Conservation (phyloP, 2,329 filamentous ascomycete genomes). For the Colletotrichum chlorophyti region DNA sequence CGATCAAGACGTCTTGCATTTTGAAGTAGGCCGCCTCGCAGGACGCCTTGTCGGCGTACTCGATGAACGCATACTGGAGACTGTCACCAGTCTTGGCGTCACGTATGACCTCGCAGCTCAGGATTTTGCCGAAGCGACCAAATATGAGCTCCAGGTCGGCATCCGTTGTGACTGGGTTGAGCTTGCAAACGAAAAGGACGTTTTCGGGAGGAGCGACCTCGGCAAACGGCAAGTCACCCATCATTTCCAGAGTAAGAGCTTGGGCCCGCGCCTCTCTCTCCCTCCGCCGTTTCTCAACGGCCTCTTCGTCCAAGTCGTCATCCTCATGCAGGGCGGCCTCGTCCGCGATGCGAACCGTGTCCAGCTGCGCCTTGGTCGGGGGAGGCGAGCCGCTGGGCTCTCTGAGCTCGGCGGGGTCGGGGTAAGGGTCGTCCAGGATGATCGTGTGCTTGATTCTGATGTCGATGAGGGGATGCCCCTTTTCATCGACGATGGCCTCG, state of each 20-base stretch:
- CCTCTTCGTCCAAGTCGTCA: slow-evolving; percentile 76
- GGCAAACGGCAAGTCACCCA: slow-evolving; percentile 95
- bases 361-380: slow-evolving; percentile 84
- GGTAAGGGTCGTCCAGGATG: slow-evolving; percentile 89
- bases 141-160: slow-evolving; percentile 96
- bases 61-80: slow-evolving; percentile 96
- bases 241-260: slow-evolving; percentile 94
- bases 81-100: slow-evolving; percentile 95
- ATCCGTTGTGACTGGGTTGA: slow-evolving; percentile 95
- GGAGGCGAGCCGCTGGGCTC: slow-evolving; percentile 82
- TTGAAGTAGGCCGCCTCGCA: slow-evolving; percentile 98
- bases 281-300: slow-evolving; percentile 77
- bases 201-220: slow-evolving; percentile 98
- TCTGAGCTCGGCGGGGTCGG: slow-evolving; percentile 78
- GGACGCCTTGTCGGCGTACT: slow-evolving; percentile 90
- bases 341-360: slow-evolving; percentile 89
- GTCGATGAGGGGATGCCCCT: slow-evolving; percentile 87
- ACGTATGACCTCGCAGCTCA: slow-evolving; percentile 95
- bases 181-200: slow-evolving; percentile 96
- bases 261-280: slow-evolving; percentile 93
- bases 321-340: slow-evolving; percentile 83
- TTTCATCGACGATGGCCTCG: slow-evolving; percentile 83
- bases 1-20: slow-evolving; percentile 97
- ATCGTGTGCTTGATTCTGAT: slow-evolving; percentile 94
- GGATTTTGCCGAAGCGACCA: slow-evolving; percentile 91